Conservation (phyloP, 768 basidiomycete genomes). For the Macrocybe gigantea region DNA sequence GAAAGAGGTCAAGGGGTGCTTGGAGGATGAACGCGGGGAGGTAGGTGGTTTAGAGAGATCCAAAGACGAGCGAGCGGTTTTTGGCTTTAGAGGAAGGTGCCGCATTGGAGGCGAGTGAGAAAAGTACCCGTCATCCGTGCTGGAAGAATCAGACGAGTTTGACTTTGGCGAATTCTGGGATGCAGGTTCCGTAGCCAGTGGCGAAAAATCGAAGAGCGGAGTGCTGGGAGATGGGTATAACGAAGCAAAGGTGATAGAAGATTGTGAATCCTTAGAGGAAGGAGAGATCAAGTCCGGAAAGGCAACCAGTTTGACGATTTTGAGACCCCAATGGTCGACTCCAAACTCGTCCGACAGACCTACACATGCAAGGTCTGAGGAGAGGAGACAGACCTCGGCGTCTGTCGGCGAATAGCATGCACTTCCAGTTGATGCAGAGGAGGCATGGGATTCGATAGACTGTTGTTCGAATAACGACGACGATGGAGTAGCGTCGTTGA, state of each 20-base stretch:
- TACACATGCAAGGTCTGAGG: conserved; percentile 72
- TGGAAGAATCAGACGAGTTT: conserved; percentile 20
- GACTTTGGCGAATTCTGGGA: conserved; percentile 2
- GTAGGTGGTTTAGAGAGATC: conserved; percentile 29
- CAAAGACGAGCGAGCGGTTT: conserved; percentile 37
- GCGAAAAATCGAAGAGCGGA: conserved; percentile 9
- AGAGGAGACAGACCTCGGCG: conserved; percentile 55
- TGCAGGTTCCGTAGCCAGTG: conserved; percentile 4
- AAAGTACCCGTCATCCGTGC: conserved; percentile 54
- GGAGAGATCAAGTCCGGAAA: conserved; percentile 66
- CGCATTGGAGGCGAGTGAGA: conserved; percentile 49
- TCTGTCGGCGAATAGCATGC: conserved; percentile 51
- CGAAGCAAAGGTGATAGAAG: neutral
- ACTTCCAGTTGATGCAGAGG: conserved; percentile 13
- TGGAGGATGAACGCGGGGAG: conserved; percentile 16
- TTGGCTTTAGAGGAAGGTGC: conserved; percentile 25
- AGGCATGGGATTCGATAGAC: neutral
- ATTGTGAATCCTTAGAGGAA: conserved; percentile 6
- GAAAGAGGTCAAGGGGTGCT: conserved; percentile 29
- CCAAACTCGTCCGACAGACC: conserved; percentile 62
- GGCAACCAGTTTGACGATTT: conserved; percentile 73
- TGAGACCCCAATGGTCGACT: conserved; percentile 68
- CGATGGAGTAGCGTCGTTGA: too few relatives aligned
- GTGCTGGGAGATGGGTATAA: conserved; percentile 3
- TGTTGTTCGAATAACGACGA: neutral